Evolutionary conservation across 1,284 basidiomycete species (phyloP), one percentile per base, ranked within the genome.

Genomic region (Wallemia ichthyophaga): DNA sequence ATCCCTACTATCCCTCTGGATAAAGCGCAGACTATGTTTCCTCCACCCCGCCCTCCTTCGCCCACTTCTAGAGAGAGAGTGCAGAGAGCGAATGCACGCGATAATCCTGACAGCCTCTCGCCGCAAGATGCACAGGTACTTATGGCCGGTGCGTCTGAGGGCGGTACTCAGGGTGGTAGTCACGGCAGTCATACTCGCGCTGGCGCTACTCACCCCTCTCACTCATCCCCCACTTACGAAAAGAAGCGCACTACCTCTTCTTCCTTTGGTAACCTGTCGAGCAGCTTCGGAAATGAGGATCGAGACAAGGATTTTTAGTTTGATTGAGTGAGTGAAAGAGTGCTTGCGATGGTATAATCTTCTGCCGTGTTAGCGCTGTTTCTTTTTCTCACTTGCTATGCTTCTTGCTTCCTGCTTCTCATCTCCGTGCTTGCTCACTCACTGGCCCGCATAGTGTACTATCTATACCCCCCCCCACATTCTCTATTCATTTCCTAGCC

Each of bases 1-100:
- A 89, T 96, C 61, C 85, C 89, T 1, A 98, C 91, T 1, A 96
- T 99, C 32, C 86, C 89, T 1, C 76, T 99, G 37, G 79, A 82
- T 48, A 85, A 95, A 56, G 92, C 92, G 0, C 91, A 96, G 71
- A 80, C 89, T 7, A 86, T 96, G 84, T 88, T 86, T 66, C 88
- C 88, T 0, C 82, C 85, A 0, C 92, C 92, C 13, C 77, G 92
- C 13, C 92, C 94, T 0, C 94, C 92, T 0, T 92, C 87, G 1
- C 94, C 94, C 0, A 78, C 78, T 0, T 80, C 82, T 9, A 81
- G 91, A 17, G 87, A 80, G 2, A 85, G 88, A 2, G 85, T 84
- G 0, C 92, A 98, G 71, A 81, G 83, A 61, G 88, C 88, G 0
- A 74, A 83, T 60, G 78, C 85, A 11, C 75, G 87, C 28, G 85